phyloP scores from a whole-genome alignment of 2,329 filamentous ascomycete species.

The Stachybotrys chlorohalonatus region DNA sequence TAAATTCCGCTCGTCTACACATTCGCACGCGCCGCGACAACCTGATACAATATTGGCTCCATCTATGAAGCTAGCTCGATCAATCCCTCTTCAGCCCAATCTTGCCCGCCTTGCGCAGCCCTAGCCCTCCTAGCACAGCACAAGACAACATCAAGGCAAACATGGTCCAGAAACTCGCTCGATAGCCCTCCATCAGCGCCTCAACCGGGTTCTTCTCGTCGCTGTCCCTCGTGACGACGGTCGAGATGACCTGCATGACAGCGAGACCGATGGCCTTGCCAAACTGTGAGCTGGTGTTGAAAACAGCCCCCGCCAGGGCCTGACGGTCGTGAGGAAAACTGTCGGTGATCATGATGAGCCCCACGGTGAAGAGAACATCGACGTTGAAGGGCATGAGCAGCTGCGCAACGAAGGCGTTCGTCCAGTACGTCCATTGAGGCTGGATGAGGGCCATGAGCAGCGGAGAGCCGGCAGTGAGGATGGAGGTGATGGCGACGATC shows the following conservation, averaged over 20 bases:
- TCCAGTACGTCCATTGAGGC: slow-evolving; percentile 42
- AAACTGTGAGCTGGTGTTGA: slow-evolving; percentile 49
- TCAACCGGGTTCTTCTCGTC: slow-evolving; percentile 11
- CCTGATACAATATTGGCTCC: no score
- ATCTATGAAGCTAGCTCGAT: not conserved
- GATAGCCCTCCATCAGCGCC: slow-evolving; percentile 36
- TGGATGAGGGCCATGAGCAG: slow-evolving; percentile 46
- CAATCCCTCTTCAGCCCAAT: slow-evolving; percentile 36
- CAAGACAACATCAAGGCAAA: slow-evolving; percentile 35
- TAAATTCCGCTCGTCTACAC: no score
- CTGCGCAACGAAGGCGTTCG: slow-evolving; percentile 32
- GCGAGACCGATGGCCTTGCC: slow-evolving; percentile 42
- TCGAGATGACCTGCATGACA: slow-evolving; percentile 34
- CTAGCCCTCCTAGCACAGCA: slow-evolving; percentile 26
- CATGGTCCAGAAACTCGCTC: slow-evolving; percentile 40
- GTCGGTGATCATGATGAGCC: slow-evolving; percentile 42
- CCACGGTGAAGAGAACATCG: slow-evolving; percentile 47
- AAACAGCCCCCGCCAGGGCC: slow-evolving; percentile 51
- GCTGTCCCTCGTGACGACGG: slow-evolving; percentile 24
- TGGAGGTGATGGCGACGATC: slow-evolving; percentile 28
- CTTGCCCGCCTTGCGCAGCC: slow-evolving; percentile 31
- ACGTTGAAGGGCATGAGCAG: slow-evolving; percentile 29
- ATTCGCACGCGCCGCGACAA: no score
- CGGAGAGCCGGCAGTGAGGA: slow-evolving; percentile 34
- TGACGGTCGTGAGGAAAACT: slow-evolving; percentile 47